Evolutionary conservation across 2,329 filamentous ascomycete genomes (phyloP).

Genomic region (Aspergillus intermedius): DNA sequence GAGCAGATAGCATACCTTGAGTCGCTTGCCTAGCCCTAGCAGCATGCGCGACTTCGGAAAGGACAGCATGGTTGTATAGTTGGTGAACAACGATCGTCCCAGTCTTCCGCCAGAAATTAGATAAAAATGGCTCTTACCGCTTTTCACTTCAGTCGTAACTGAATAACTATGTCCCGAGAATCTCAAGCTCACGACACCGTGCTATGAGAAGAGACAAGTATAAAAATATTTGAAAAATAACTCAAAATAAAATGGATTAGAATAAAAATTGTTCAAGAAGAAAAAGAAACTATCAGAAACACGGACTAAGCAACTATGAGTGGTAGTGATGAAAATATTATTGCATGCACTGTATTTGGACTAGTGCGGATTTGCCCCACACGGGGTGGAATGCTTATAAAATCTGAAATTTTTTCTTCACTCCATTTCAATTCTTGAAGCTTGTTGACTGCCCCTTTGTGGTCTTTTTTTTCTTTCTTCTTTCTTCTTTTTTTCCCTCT

Average conservation of each 20-base stretch:
- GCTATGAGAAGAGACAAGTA: too few species aligned
- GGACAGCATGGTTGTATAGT: constrained; percentile 16
- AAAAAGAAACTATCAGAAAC: too few species aligned
- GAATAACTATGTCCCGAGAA: background rate
- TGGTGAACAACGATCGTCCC: too few species aligned
- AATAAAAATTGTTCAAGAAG: too few species aligned
- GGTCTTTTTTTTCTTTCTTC: too few species aligned
- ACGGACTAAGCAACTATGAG: too few species aligned
- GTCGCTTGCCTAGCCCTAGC: constrained; percentile 13
- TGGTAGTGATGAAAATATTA: too few species aligned
- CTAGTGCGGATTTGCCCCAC: too few species aligned
- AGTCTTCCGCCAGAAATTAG: background rate
- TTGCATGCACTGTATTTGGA: too few species aligned
- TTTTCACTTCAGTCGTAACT: background rate
- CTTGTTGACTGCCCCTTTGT: background rate
- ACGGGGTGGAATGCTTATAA: background rate
- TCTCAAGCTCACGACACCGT: background rate
- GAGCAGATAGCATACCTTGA: constrained; percentile 14
- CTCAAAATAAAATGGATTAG: too few species aligned
- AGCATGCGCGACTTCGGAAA: constrained; percentile 15
- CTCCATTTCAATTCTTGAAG: background rate
- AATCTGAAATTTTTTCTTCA: constrained; percentile 12
- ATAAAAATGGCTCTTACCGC: background rate
- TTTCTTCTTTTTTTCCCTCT: too few species aligned
- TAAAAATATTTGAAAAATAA: too few species aligned